A percentile compares a stretch with the other conserved stretches of the same genome.
Conservation (phyloP, 2,329 filamentous ascomycete species). For the Pseudogymnoascus sp. region DNA sequence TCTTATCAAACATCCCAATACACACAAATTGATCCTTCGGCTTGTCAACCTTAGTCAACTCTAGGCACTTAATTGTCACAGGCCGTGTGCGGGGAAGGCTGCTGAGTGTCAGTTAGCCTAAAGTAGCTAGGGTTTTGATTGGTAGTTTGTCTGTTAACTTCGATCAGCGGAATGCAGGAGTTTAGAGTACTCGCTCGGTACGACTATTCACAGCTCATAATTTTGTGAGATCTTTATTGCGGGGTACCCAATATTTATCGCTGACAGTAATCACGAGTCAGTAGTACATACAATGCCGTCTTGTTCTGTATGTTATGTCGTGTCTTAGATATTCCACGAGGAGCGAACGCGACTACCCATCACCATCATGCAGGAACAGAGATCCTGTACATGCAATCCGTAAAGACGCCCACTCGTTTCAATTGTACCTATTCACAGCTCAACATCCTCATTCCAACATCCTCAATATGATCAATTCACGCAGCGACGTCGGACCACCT, state of each 20-base stretch:
- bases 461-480: neutral
- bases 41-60: neutral
- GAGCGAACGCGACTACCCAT: neutral
- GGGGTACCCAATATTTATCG: neutral
- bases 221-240: neutral
- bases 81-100: neutral
- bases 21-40: neutral
- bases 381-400: neutral
- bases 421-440: neutral
- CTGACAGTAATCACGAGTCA: neutral
- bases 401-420: neutral
- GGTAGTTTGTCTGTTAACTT: neutral
- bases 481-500: neutral
- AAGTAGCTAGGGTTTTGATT: too few species aligned
- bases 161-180: neutral
- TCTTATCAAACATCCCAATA: neutral
- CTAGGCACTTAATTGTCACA: neutral
- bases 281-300: neutral
- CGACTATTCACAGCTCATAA: neutral
- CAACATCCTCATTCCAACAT: neutral
- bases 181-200: neutral
- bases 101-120: neutral
- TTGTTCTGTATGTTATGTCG: neutral
- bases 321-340: neutral
- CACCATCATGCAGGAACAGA: neutral